These are phyloP conservation scores for Cyclostephanos invisitatus DNA, from an alignment of 108 stramenopile genomes.

Conservation along the genomic window DNA sequence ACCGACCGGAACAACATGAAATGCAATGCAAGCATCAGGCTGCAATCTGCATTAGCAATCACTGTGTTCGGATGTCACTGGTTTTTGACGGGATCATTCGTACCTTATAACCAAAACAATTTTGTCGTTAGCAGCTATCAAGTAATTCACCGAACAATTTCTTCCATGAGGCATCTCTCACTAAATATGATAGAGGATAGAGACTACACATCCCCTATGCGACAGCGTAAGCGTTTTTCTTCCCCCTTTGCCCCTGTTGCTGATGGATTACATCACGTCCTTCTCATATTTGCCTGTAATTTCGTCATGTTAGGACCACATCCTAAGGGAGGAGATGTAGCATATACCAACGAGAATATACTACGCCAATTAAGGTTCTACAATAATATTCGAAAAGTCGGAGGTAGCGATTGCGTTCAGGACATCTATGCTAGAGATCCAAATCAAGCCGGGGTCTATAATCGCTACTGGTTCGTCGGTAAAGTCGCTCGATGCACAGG, in stretches of 20 bases:
- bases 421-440: constrained; percentile 54
- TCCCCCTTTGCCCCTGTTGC: background rate
- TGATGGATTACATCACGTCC: background rate
- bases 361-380: constrained; percentile 34
- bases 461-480: constrained; percentile 51
- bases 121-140: background rate
- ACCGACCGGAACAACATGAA: background rate
- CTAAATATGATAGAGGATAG: constrained; percentile 18
- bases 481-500: constrained; percentile 55
- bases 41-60: background rate
- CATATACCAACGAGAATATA: constrained; percentile 48
- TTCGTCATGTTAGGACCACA: constrained; percentile 11
- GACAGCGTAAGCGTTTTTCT: constrained; percentile 19
- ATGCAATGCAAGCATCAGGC: background rate
- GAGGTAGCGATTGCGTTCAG: constrained; percentile 41
- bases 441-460: background rate
- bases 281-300: background rate
- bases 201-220: constrained; percentile 46
- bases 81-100: background rate
- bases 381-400: constrained; percentile 37
- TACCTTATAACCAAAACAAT: background rate
- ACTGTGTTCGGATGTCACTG: background rate
- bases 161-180: constrained; percentile 1
- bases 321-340: constrained; percentile 52
- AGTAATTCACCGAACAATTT: background rate